These are phyloP conservation scores for Pelargonium citronellum DNA, from an alignment of 441 rosid genomes.

Conservation along the genomic window DNA sequence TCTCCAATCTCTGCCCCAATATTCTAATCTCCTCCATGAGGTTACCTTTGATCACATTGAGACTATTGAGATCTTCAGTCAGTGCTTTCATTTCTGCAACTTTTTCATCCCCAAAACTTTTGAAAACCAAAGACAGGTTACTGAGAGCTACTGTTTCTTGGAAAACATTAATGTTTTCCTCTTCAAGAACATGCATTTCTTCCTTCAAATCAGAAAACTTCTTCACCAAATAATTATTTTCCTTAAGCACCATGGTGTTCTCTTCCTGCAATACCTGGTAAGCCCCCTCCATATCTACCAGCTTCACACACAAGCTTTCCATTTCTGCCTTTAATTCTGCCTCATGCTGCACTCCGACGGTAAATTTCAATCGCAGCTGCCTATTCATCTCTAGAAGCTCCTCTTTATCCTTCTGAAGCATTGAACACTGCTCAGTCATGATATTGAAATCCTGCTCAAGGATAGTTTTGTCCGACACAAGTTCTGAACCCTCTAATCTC, in stretches of 20 bases:
- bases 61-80: constrained; percentile 34
- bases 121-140: constrained; percentile 45
- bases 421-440: constrained; percentile 28
- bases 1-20: constrained; percentile 44
- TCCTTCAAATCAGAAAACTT: constrained; percentile 43
- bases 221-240: constrained; percentile 43
- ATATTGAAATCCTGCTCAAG: constrained; percentile 37
- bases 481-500: constrained; percentile 35
- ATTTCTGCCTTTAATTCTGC: constrained; percentile 40
- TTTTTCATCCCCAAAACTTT: constrained; percentile 57
- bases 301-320: constrained; percentile 32
- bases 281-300: constrained; percentile 44
- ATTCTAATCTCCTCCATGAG: constrained; percentile 42
- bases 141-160: constrained; percentile 48
- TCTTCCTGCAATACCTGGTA: constrained; percentile 47
- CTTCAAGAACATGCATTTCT: constrained; percentile 45
- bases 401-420: constrained; percentile 41
- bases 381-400: constrained; percentile 51
- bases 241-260: constrained; percentile 36
- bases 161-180: constrained; percentile 49
- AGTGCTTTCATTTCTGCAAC: constrained; percentile 45
- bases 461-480: constrained; percentile 33
- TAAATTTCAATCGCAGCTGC: constrained; percentile 46
- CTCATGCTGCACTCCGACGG: constrained; percentile 40
- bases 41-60: constrained; percentile 30